A percentile compares a stretch with the other conserved stretches of the same genome.
These are phyloP conservation scores for Pyrrhoderma noxium DNA, from an alignment of 1,284 basidiomycete genomes.

Conservation along the genomic window DNA sequence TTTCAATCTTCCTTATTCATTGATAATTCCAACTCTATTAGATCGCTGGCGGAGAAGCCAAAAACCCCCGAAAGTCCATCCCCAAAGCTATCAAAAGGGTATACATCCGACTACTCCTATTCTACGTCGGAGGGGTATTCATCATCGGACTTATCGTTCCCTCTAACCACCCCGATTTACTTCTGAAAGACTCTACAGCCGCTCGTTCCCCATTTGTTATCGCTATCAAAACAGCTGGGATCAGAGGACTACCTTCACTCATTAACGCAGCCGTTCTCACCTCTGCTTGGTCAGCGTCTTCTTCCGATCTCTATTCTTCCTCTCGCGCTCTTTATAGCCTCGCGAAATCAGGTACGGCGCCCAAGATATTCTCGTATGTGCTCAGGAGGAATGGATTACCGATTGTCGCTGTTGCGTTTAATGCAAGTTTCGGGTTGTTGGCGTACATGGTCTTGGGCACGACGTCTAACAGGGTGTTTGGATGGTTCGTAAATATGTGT, in stretches of 20 bases:
- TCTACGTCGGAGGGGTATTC: slow-evolving; percentile 64
- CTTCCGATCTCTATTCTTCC: slow-evolving; percentile 75
- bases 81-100: slow-evolving; percentile 61
- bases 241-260: slow-evolving; percentile 52
- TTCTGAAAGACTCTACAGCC: slow-evolving; percentile 51
- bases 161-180: slow-evolving; percentile 51
- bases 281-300: slow-evolving; percentile 83
- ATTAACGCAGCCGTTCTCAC: slow-evolving; percentile 75
- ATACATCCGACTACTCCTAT: slow-evolving; percentile 64
- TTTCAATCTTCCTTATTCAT: background rate
- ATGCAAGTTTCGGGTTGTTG: slow-evolving; percentile 60
- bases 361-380: slow-evolving; percentile 62
- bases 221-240: slow-evolving; percentile 67
- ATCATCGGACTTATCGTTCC: slow-evolving; percentile 77
- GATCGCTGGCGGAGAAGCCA: slow-evolving; percentile 77
- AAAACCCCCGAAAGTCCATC: slow-evolving; percentile 60
- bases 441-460: slow-evolving; percentile 63
- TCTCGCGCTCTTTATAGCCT: slow-evolving; percentile 82
- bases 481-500: slow-evolving; percentile 75
- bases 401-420: slow-evolving; percentile 60
- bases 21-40: slow-evolving; percentile 19
- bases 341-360: slow-evolving; percentile 69
- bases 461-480: slow-evolving; percentile 52
- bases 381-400: slow-evolving; percentile 68
- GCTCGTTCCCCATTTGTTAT: slow-evolving; percentile 80